Conservation (phyloP, 2,329 filamentous ascomycete species). For the Arthrobotrys entomopaga region DNA sequence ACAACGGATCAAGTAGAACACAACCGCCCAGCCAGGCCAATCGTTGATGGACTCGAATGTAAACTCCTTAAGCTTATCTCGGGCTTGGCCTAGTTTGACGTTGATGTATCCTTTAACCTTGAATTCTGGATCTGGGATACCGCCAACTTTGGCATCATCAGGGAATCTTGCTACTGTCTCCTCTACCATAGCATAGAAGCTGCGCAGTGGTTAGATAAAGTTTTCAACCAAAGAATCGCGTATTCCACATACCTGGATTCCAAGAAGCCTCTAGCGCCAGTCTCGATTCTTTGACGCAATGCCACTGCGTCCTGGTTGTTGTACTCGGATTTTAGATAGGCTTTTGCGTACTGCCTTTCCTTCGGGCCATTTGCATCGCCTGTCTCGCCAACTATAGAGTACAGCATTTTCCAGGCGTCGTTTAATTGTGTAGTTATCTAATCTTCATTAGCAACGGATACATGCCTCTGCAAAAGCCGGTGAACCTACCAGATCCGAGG, state of each 20-base stretch:
- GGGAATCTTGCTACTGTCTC: constrained; percentile 82
- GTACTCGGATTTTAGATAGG: constrained; percentile 56
- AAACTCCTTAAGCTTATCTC: constrained; percentile 58
- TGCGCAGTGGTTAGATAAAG: constrained; percentile 24
- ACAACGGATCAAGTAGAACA: constrained; percentile 89
- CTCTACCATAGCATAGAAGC: constrained; percentile 81
- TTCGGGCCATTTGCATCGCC: constrained; percentile 56
- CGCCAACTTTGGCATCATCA: constrained; percentile 86
- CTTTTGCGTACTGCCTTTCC: constrained; percentile 57
- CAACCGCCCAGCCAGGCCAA: constrained; percentile 76
- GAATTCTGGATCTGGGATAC: constrained; percentile 85
- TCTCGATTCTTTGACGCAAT: constrained; percentile 58
- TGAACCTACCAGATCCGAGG: constrained; percentile 58
- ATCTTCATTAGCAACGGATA: not conserved
- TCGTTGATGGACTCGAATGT: constrained; percentile 58
- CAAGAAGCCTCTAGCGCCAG: constrained; percentile 57
- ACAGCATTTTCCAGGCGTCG: constrained; percentile 59
- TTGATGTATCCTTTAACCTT: constrained; percentile 89
- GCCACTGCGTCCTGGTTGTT: constrained; percentile 57
- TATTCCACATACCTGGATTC: constrained; percentile 58
- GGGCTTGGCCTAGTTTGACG: constrained; percentile 56
- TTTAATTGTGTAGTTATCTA: constrained; percentile 59
- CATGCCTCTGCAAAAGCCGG: no score
- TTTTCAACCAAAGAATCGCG: not conserved
- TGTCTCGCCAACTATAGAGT: constrained; percentile 57